These are phyloP conservation scores for Cryptococcus sp. DNA, from an alignment of 1,284 basidiomycete genomes.

Conservation along the genomic window DNA sequence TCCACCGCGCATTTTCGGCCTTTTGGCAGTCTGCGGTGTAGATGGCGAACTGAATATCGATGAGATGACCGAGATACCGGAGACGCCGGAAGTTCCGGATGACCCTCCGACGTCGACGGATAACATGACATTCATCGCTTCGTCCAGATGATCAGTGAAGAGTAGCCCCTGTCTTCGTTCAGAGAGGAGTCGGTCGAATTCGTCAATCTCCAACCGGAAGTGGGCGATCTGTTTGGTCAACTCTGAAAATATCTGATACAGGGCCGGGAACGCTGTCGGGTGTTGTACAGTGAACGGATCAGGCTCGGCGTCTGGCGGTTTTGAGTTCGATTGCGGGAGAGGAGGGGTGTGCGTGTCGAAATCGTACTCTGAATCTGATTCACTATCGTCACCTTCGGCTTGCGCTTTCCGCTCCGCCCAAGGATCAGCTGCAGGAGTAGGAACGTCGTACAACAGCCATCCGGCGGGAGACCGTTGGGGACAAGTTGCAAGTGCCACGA, in stretches of 20 bases:
- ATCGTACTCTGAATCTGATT: conserved; percentile 13
- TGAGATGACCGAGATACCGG: background rate
- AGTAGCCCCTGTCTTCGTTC: conserved; percentile 87
- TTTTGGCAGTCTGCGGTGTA: conserved; percentile 11
- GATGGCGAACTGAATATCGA: conserved; percentile 4
- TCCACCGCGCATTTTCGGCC: conserved; percentile 9
- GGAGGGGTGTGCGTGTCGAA: conserved; percentile 1
- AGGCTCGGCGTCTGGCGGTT: background rate
- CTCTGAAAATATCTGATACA: conserved; percentile 75
- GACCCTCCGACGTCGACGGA: conserved; percentile 54
- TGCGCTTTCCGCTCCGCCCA: conserved; percentile 14
- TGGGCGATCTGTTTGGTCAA: conserved; percentile 61
- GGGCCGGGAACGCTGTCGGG: conserved; percentile 58
- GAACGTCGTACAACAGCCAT: conserved; percentile 62
- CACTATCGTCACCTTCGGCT: conserved; percentile 9
- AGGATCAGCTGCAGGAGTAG: conserved; percentile 16
- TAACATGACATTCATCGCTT: conserved; percentile 75
- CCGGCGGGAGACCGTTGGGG: conserved; percentile 82
- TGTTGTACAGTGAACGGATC: too few relatives aligned
- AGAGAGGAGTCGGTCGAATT: conserved; percentile 80
- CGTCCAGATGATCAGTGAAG: conserved; percentile 89
- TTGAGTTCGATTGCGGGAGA: background rate
- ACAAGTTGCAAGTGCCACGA: conserved; percentile 76
- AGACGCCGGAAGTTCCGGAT: too few relatives aligned
- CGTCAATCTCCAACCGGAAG: conserved; percentile 51